Evolutionary conservation across 345 rosid species (phyloP).

Genomic region (Garcia nutans): DNA sequence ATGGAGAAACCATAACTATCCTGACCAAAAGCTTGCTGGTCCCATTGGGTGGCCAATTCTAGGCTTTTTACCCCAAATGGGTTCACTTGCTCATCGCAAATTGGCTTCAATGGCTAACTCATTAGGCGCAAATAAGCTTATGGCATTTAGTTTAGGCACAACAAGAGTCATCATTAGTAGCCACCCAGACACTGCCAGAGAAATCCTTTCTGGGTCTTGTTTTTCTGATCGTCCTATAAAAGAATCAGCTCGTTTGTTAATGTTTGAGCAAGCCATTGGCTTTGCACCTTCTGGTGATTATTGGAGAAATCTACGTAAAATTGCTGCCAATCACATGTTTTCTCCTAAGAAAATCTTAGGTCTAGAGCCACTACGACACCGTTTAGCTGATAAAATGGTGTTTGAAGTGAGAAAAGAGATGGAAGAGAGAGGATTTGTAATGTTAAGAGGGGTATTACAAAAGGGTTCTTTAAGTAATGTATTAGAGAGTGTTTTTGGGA

Average conservation of each 20-base stretch:
- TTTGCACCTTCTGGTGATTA: slow-evolving; percentile 57
- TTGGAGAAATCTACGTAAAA: slow-evolving; percentile 54
- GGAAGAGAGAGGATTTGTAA: slow-evolving; percentile 34
- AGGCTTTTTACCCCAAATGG: slow-evolving; percentile 56
- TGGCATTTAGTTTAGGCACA: slow-evolving; percentile 58
- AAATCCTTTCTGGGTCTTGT: slow-evolving; percentile 49
- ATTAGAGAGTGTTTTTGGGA: slow-evolving; percentile 53
- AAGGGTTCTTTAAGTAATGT: slow-evolving; percentile 48
- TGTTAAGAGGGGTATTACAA: slow-evolving; percentile 41
- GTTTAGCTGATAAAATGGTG: slow-evolving; percentile 39
- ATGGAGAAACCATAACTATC: slow-evolving; percentile 46
- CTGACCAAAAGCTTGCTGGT: slow-evolving; percentile 33
- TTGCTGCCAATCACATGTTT: slow-evolving; percentile 55
- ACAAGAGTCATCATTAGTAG: slow-evolving; percentile 53
- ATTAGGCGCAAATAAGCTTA: slow-evolving; percentile 42
- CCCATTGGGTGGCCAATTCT: slow-evolving; percentile 56
- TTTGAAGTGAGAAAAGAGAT: slow-evolving; percentile 23
- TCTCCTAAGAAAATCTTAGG: slow-evolving; percentile 45
- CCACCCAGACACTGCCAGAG: slow-evolving; percentile 57
- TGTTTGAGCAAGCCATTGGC: slow-evolving; percentile 75
- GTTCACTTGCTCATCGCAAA: slow-evolving; percentile 56
- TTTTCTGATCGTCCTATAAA: slow-evolving; percentile 65
- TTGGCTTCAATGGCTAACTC: slow-evolving; percentile 49
- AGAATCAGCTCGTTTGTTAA: slow-evolving; percentile 49
- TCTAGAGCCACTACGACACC: slow-evolving; percentile 38